These are phyloP conservation scores for Aspergillus nidulans DNA, from an alignment of 495 filamentous ascomycete species.

Conservation along the genomic window DNA sequence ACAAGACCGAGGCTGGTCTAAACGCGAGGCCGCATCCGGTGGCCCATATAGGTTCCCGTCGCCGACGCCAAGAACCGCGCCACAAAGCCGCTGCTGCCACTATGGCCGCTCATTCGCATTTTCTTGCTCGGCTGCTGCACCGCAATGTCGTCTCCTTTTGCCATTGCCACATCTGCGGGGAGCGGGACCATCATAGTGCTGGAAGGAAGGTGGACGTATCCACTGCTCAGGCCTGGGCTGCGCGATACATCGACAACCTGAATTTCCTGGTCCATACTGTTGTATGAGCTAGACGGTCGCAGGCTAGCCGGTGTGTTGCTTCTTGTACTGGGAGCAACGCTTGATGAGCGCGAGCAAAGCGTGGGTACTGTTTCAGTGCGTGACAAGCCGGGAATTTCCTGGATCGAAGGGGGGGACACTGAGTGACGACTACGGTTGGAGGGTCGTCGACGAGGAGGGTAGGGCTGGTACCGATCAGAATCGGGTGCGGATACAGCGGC, in stretches of 20 bases:
- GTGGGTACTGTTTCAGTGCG: constrained; percentile 43
- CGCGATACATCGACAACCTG: constrained; percentile 29
- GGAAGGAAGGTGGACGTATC: constrained; percentile 31
- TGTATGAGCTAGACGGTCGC: constrained; percentile 36
- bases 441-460: constrained; percentile 32
- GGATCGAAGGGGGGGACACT: constrained; percentile 48
- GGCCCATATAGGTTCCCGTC: constrained; percentile 40
- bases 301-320: constrained; percentile 38
- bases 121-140: constrained; percentile 40
- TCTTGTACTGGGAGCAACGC: constrained; percentile 38
- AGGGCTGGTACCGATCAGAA: constrained; percentile 34
- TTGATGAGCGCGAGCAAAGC: constrained; percentile 47
- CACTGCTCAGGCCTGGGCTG: constrained; percentile 34
- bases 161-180: constrained; percentile 18
- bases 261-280: constrained; percentile 30
- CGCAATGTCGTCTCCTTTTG: constrained; percentile 24
- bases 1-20: constrained; percentile 14
- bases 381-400: constrained; percentile 45
- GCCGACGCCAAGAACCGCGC: constrained; percentile 43
- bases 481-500: constrained; percentile 30
- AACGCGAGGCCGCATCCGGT: constrained; percentile 33
- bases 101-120: constrained; percentile 29
- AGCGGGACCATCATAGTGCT: neutral
- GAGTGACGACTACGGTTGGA: constrained; percentile 36
- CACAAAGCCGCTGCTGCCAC: constrained; percentile 33